Evolutionary conservation across 495 filamentous ascomycete species (phyloP).

Genomic region (Hyaloscypha finlandica): DNA sequence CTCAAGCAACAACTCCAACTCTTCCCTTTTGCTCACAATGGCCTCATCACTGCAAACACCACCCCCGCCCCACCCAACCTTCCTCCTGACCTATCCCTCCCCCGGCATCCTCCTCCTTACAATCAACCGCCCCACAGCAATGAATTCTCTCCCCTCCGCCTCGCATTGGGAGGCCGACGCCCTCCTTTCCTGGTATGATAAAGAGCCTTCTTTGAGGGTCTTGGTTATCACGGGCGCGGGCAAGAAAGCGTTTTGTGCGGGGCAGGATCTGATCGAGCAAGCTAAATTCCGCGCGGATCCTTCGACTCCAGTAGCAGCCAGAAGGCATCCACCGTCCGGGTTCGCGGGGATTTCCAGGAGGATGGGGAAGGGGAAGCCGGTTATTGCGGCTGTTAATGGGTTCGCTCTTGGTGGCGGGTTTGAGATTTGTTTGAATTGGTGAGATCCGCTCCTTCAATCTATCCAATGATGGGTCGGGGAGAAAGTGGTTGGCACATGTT

Average conservation of each 20-base stretch:
- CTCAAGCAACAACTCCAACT: not conserved
- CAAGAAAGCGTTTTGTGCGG: slow-evolving; percentile 57
- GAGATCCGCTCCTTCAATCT: not conserved
- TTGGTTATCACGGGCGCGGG: slow-evolving; percentile 59
- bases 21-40: not conserved
- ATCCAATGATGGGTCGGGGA: not conserved
- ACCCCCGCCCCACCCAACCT: slow-evolving; percentile 17
- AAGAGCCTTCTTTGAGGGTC: slow-evolving; percentile 54
- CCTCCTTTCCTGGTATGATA: slow-evolving; percentile 62
- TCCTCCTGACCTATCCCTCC: slow-evolving; percentile 54
- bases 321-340: slow-evolving; percentile 34
- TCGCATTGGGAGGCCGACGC: slow-evolving; percentile 48
- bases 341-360: slow-evolving; percentile 53
- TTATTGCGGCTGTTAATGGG: slow-evolving; percentile 81
- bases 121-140: slow-evolving; percentile 58
- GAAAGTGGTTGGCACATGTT: not conserved
- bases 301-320: not conserved
- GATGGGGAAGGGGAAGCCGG: slow-evolving; percentile 59
- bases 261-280: slow-evolving; percentile 56
- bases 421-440: slow-evolving; percentile 71
- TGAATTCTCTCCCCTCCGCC: slow-evolving; percentile 49
- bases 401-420: slow-evolving; percentile 74
- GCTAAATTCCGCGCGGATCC: slow-evolving; percentile 15
- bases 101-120: slow-evolving; percentile 61
- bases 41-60: not conserved